Conservation (phyloP, 371 early-diverging fungal species). For the Apophysomyces elegans region DNA sequence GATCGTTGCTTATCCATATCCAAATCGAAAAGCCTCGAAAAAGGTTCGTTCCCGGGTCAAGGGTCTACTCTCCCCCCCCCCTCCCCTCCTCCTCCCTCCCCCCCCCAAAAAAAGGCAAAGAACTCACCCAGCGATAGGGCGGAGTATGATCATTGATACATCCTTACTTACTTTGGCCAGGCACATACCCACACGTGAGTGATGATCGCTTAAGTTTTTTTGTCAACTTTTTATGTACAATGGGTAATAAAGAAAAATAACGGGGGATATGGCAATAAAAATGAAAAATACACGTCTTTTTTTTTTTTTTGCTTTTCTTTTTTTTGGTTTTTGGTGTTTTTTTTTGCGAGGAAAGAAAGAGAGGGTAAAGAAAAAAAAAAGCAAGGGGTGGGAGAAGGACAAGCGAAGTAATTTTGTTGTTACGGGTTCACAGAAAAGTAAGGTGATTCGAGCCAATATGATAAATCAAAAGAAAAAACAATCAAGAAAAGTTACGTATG, state of each 20-base stretch:
- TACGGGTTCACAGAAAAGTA: no score
- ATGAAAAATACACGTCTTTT: not conserved
- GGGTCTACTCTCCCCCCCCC: not conserved
- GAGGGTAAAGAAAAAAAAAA: not conserved
- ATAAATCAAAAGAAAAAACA: not conserved
- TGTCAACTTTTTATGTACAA: constrained; percentile 2
- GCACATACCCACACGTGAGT: not conserved
- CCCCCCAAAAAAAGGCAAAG: not conserved
- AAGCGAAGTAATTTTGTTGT: no score
- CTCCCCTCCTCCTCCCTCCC: no score
- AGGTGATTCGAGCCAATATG: not conserved
- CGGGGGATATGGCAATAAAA: not conserved
- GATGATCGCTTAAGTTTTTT: not conserved
- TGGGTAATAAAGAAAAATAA: not conserved
- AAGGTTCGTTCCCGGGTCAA: constrained; percentile 3
- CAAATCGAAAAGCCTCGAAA: no score
- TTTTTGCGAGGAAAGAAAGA: not conserved
- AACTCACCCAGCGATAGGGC: not conserved
- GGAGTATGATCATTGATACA: constrained; percentile 4
- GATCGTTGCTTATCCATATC: no score
- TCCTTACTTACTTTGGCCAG: not conserved
- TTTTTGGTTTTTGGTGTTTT: not conserved
- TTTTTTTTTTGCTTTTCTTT: not conserved
- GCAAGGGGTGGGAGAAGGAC: not conserved
- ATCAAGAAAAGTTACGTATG: not conserved